Percentiles rank a stretch among this genome's conserved stretches.
Conservation (phyloP, 225 moss, liverwort and hornwort species). For the Straminergon stramineum region DNA sequence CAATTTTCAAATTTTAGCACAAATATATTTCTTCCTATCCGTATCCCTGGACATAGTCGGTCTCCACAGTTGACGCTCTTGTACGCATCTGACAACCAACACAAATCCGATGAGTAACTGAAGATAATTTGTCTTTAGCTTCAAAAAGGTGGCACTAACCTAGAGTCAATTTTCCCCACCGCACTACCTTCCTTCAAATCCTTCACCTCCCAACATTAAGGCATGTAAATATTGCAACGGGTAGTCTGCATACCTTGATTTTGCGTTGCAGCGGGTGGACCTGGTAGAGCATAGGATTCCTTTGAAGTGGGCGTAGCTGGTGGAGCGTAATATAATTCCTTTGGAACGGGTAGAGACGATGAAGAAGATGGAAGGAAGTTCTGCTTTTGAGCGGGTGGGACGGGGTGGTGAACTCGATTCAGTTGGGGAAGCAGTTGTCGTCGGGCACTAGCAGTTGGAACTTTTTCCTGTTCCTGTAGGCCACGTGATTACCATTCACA, state of each 20-base stretch:
- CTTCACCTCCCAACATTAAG: neutral
- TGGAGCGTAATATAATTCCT: neutral
- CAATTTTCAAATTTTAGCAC: neutral
- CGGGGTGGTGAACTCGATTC: neutral
- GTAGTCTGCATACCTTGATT: neutral
- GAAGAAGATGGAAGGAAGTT: neutral
- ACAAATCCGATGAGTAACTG: neutral
- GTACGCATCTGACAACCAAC: neutral
- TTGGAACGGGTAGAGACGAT: neutral
- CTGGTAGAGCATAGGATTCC: neutral
- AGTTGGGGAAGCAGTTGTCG: neutral
- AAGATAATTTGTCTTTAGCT: neutral
- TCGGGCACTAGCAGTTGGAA: neutral
- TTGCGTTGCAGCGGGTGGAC: neutral
- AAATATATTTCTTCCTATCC: neutral
- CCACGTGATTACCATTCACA: neutral
- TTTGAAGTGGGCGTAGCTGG: neutral
- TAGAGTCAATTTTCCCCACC: neutral
- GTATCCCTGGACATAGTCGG: neutral
- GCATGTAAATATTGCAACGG: neutral
- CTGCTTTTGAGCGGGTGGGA: neutral
- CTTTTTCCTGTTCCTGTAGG: neutral
- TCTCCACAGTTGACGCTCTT: neutral
- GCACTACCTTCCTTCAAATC: neutral
- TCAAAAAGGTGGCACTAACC: neutral